phyloP scores from a whole-genome alignment of 2,329 filamentous ascomycete species.

The Septoria petroselini region DNA sequence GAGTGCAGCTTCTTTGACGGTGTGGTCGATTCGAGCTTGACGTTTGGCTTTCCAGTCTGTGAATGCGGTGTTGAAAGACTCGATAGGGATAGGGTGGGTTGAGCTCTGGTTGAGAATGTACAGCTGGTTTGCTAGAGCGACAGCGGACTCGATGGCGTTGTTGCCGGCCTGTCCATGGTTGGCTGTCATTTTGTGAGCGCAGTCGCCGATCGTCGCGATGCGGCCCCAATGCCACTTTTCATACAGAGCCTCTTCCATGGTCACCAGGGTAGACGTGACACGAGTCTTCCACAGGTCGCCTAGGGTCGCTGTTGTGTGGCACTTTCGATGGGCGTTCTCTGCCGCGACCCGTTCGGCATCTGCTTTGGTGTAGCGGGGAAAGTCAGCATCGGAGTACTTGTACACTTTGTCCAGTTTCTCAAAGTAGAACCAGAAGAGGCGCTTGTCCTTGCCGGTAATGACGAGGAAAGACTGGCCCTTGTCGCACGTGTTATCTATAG shows the following conservation, averaged over 20 bases:
- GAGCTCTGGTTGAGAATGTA: not conserved
- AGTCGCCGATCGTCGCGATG: conserved; percentile 31
- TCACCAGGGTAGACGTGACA: conserved; percentile 33
- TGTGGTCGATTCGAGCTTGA: conserved; percentile 19
- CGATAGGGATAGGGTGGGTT: not conserved
- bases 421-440: conserved; percentile 42
- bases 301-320: conserved; percentile 34
- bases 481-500: conserved; percentile 27
- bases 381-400: conserved; percentile 33
- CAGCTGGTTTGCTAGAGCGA: conserved; percentile 29
- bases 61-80: conserved; percentile 11
- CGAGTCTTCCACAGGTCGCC: conserved; percentile 35
- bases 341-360: conserved; percentile 36
- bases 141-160: conserved; percentile 29
- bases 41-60: conserved; percentile 26
- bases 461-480: conserved; percentile 33
- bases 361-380: conserved; percentile 37
- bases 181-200: conserved; percentile 31
- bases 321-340: conserved; percentile 24
- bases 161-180: conserved; percentile 29
- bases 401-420: conserved; percentile 33
- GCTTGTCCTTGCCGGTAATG: conserved; percentile 33
- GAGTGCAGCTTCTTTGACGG: conserved; percentile 20
- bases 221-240: conserved; percentile 30
- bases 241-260: conserved; percentile 29